phyloP scores from a whole-genome alignment of 1,284 basidiomycete species.

The Boletus semigastroideus region DNA sequence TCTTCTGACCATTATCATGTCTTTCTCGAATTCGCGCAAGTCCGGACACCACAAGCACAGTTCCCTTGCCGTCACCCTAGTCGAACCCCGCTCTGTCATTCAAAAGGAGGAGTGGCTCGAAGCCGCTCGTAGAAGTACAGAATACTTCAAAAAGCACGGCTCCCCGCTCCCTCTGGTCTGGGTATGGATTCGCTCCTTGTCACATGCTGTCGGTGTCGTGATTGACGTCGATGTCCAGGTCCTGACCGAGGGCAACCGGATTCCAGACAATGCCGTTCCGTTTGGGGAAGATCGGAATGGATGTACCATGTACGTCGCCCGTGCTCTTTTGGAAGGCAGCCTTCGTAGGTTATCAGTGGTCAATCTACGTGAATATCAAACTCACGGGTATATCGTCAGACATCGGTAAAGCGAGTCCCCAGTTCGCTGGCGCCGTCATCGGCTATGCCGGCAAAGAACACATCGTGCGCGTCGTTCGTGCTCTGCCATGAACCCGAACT shows the following conservation, averaged over 20 bases:
- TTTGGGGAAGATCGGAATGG: conserved; percentile 35
- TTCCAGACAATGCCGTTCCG: conserved; percentile 34
- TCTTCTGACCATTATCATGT: conserved; percentile 13
- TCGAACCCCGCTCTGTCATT: conserved; percentile 17
- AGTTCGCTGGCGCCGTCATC: conserved; percentile 28
- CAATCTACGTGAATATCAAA: not conserved
- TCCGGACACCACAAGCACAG: conserved; percentile 6
- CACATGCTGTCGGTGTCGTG: not conserved
- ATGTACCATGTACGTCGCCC: conserved; percentile 29
- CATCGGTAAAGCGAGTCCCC: conserved; percentile 29
- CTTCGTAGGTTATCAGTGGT: conserved; percentile 23
- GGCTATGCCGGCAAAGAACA: conserved; percentile 32
- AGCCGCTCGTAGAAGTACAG: conserved; percentile 29
- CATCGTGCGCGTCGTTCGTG: conserved; percentile 14
- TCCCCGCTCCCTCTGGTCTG: conserved; percentile 33
- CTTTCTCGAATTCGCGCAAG: conserved; percentile 10
- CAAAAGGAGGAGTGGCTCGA: conserved; percentile 31
- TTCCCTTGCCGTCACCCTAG: not conserved
- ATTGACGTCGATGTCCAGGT: conserved; percentile 15
- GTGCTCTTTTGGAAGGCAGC: conserved; percentile 32
- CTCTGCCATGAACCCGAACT: not conserved
- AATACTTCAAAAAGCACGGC: conserved; percentile 31
- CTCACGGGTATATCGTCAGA: conserved; percentile 17
- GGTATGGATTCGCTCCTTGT: conserved; percentile 11
- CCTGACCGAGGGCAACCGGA: conserved; percentile 30